These are phyloP conservation scores for Kuraishia ogatae DNA, from an alignment of 805 yeast species.

Conservation along the genomic window DNA sequence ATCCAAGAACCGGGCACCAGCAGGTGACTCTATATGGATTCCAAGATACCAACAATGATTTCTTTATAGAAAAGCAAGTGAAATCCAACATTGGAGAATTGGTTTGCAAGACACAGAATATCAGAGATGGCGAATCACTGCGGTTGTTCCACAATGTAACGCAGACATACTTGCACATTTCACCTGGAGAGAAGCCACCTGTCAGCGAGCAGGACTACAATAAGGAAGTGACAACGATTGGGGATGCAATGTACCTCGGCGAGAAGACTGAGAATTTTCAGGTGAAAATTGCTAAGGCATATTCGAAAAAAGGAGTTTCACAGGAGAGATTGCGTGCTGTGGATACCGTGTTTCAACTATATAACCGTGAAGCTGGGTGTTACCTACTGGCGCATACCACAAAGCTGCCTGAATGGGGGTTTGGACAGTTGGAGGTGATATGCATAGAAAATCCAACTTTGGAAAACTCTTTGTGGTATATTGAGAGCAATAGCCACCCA, in stretches of 20 bases:
- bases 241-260: conserved; percentile 52
- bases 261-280: conserved; percentile 66
- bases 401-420: conserved; percentile 62
- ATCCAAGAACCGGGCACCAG: conserved; percentile 58
- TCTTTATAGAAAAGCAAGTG: conserved; percentile 52
- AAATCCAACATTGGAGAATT: conserved; percentile 31
- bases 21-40: conserved; percentile 69
- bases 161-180: conserved; percentile 59
- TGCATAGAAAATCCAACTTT: conserved; percentile 71
- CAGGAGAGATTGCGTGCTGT: conserved; percentile 38
- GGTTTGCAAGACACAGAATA: conserved; percentile 16
- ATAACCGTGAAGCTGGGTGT: conserved; percentile 63
- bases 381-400: conserved; percentile 63
- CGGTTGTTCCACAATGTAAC: conserved; percentile 67
- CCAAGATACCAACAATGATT: conserved; percentile 57
- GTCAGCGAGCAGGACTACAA: conserved; percentile 87
- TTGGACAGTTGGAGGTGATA: conserved; percentile 77
- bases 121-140: conserved; percentile 44
- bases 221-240: conserved; percentile 70
- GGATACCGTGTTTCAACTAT: conserved; percentile 61
- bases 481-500: conserved; percentile 62
- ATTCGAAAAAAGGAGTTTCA: conserved; percentile 23
- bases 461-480: conserved; percentile 62
- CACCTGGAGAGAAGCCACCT: conserved; percentile 64
- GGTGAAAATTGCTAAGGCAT: conserved; percentile 38